Conservation (phyloP, 148 eudicot genomes). For the Rhododendron simsii region DNA sequence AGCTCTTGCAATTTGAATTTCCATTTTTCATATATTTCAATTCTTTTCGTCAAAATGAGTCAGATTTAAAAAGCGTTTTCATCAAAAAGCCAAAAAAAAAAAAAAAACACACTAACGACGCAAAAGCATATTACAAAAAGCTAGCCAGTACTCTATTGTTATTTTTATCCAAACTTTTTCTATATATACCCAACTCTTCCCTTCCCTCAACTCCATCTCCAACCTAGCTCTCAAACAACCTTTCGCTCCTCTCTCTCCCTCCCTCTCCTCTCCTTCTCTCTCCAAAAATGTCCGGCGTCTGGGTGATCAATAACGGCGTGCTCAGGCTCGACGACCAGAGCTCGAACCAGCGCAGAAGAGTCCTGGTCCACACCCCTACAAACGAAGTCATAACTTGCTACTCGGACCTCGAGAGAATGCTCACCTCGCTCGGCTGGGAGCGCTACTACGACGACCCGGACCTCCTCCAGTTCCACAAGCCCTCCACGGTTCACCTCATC, state of each 20-base stretch:
- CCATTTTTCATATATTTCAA: too few relatives aligned
- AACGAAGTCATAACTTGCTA: slow-evolving; percentile 61
- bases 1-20: too few relatives aligned
- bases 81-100: not conserved
- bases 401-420: slow-evolving; percentile 41
- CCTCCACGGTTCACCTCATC: slow-evolving; percentile 71
- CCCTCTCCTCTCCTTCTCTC: not conserved
- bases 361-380: slow-evolving; percentile 55
- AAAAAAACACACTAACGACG: not conserved
- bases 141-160: not conserved
- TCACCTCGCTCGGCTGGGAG: slow-evolving; percentile 73
- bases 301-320: slow-evolving; percentile 88
- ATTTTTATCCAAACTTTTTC: not conserved
- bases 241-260: not conserved
- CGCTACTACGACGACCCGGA: slow-evolving; percentile 66
- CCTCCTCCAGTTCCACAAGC: slow-evolving; percentile 78
- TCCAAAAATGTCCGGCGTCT: slow-evolving; percentile 67
- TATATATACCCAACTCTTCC: slow-evolving; percentile 23
- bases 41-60: slow-evolving; percentile 9
- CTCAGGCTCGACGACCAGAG: slow-evolving; percentile 53
- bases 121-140: not conserved
- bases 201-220: slow-evolving; percentile 18
- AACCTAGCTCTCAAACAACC: not conserved
- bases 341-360: slow-evolving; percentile 34
- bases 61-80: not conserved